A percentile compares a stretch with the other conserved stretches of the same genome.
Evolutionary conservation across 2,329 filamentous ascomycete genomes (phyloP).

Genomic region (Colletotrichum euphorbiae): DNA sequence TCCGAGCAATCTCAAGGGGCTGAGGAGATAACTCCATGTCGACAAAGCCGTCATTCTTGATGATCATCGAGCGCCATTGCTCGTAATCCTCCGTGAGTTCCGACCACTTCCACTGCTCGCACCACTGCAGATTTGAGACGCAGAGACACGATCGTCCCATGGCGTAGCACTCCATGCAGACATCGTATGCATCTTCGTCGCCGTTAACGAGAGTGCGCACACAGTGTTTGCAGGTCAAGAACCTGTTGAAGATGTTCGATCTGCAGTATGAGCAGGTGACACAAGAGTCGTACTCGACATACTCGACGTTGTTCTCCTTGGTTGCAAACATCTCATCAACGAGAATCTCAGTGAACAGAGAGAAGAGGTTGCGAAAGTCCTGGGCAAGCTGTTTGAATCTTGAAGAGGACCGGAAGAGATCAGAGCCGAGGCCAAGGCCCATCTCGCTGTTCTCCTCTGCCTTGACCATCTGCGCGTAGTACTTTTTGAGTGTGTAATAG

Average conservation of each 20-base stretch:
- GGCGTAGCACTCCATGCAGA: constrained; percentile 98
- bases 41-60: constrained; percentile 76
- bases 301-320: constrained; percentile 78
- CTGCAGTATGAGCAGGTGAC: constrained; percentile 96
- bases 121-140: constrained; percentile 87
- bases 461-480: constrained; percentile 71
- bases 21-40: constrained; percentile 75
- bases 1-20: constrained; percentile 76
- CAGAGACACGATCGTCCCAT: constrained; percentile 96
- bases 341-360: constrained; percentile 81
- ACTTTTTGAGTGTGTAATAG: constrained; percentile 87
- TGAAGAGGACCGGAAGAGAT: constrained; percentile 55
- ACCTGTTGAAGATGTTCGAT: constrained; percentile 96
- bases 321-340: constrained; percentile 87
- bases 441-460: constrained; percentile 63
- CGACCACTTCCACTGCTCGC: constrained; percentile 91
- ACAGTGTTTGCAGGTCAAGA: constrained; percentile 91
- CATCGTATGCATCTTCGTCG: constrained; percentile 87
- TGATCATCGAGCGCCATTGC: constrained; percentile 81
- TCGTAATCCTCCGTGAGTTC: constrained; percentile 84
- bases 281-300: constrained; percentile 86
- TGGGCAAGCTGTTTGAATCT: constrained; percentile 76
- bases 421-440: constrained; percentile 60
- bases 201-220: constrained; percentile 73
- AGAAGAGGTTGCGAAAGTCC: constrained; percentile 86